Conservation (phyloP, 1,139 yeast genomes). For the Sugiyamaella xylanicola region DNA sequence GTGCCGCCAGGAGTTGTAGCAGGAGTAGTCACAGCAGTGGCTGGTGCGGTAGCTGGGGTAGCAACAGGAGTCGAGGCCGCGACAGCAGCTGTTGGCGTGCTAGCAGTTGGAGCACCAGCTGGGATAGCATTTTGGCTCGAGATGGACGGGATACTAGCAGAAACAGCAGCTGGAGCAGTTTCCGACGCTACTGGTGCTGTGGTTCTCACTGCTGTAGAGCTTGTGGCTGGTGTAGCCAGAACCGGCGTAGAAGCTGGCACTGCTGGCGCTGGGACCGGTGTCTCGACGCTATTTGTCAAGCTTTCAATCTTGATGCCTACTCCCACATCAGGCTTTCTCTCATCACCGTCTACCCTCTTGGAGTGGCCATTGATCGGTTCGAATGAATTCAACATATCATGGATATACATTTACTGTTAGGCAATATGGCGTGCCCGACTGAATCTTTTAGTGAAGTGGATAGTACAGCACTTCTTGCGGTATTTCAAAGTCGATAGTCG, state of each 20-base stretch:
- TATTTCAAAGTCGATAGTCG: too few relatives aligned
- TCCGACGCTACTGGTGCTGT: too few relatives aligned
- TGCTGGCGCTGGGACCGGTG: neutral
- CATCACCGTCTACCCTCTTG: slow-evolving; percentile 12
- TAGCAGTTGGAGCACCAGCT: too few relatives aligned
- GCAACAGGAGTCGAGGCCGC: neutral
- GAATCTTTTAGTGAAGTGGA: too few relatives aligned
- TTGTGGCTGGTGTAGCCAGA: neutral
- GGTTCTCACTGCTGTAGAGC: too few relatives aligned
- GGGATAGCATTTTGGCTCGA: too few relatives aligned
- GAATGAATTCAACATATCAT: slow-evolving; percentile 20
- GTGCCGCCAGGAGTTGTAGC: neutral
- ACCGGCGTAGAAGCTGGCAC: neutral
- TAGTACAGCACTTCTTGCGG: too few relatives aligned
- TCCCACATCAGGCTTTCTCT: neutral
- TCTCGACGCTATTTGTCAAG: neutral
- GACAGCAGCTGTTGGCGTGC: too few relatives aligned
- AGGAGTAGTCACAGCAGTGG: slow-evolving; percentile 1
- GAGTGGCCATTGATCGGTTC: slow-evolving; percentile 20
- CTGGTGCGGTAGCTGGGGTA: slow-evolving; percentile 1
- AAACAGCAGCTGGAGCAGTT: too few relatives aligned
- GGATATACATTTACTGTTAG: slow-evolving; percentile 17
- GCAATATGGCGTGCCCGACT: slow-evolving; percentile 8
- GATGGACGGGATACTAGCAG: too few relatives aligned
- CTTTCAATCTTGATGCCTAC: neutral